These are phyloP conservation scores for Phialocephala subalpina DNA, from an alignment of 2,329 filamentous ascomycete genomes.

Conservation along the genomic window DNA sequence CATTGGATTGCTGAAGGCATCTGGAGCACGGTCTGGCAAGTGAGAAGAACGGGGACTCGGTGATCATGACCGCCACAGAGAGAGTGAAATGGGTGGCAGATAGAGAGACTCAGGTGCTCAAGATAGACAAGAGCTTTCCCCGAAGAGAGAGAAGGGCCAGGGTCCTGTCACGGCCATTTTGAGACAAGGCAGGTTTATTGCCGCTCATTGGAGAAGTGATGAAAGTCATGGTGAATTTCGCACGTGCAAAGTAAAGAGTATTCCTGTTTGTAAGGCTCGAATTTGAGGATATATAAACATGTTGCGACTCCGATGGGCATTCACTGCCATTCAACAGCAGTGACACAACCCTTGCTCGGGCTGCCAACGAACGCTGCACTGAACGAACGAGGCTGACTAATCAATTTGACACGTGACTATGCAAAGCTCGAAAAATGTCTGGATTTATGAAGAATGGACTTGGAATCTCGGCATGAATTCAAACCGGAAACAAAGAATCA, in stretches of 20 bases:
- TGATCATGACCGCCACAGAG: constrained; percentile 1
- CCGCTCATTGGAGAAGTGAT: background rate
- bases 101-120: constrained; percentile 15
- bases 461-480: too few relatives aligned
- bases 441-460: too few relatives aligned
- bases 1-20: constrained; percentile 21
- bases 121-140: constrained; percentile 19
- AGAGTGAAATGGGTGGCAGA: constrained; percentile 9
- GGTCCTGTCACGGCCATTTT: constrained; percentile 20
- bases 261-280: background rate
- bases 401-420: too few relatives aligned
- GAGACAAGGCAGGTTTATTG: constrained; percentile 14
- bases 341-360: background rate
- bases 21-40: background rate
- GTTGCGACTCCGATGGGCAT: background rate
- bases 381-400: too few relatives aligned
- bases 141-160: constrained; percentile 12
- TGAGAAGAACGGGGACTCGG: background rate
- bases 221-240: background rate
- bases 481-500: background rate
- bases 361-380: background rate
- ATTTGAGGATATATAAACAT: background rate
- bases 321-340: constrained; percentile 1
- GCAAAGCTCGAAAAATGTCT: too few relatives aligned
- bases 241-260: constrained; percentile 1